Evolutionary conservation across 2,329 filamentous ascomycete genomes (phyloP), one percentile per base, ranked within the genome.

Genomic region (Tothia fuscella): DNA sequence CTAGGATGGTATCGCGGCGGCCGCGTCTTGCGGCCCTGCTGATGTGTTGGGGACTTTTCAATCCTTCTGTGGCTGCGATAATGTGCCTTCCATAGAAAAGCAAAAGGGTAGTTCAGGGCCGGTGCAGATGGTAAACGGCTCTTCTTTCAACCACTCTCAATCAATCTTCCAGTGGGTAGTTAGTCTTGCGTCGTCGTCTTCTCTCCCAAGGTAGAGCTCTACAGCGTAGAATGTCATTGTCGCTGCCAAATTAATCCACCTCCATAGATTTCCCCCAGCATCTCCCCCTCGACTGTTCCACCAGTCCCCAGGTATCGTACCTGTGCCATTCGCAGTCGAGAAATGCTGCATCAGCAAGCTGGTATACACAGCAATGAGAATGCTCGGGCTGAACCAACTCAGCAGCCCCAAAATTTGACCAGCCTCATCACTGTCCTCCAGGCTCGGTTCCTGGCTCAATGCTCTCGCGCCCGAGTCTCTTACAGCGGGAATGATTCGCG

Each of bases 321-420:
- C 77, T 47, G 81, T 67, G 40, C 71, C 64, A 17, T 65, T 75
- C 13, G 72, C 81, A 9, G 82, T 80, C 4, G 86, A 83, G 56
- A 98, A 96, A 60, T 98, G 91, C 59, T 96, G 91, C 67, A 96
- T 80, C 25, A 98, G 66, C 38, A 98, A 65, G 61, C 88, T 95
- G 2, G 91, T 98, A 61, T 98, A 98, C 22, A 96, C 88, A 3
- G 91, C 83, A 47, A 98, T 89, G 42, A 98, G 71, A 43, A 96
- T 93, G 19, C 84, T 93, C 0, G 91, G 89, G 14, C 85, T 91
- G 63, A 95, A 96, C 77, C 88, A 95, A 51, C 82, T 91, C 30
- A 96, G 67, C 48, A 95, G 76, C 1, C 82, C 84, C 13, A 96
- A 66, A 5, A 94, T 67, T 50, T 80, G 81, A 51, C 79, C 84